These are phyloP conservation scores for Suillus decipiens DNA, from an alignment of 768 basidiomycete genomes.

Conservation along the genomic window DNA sequence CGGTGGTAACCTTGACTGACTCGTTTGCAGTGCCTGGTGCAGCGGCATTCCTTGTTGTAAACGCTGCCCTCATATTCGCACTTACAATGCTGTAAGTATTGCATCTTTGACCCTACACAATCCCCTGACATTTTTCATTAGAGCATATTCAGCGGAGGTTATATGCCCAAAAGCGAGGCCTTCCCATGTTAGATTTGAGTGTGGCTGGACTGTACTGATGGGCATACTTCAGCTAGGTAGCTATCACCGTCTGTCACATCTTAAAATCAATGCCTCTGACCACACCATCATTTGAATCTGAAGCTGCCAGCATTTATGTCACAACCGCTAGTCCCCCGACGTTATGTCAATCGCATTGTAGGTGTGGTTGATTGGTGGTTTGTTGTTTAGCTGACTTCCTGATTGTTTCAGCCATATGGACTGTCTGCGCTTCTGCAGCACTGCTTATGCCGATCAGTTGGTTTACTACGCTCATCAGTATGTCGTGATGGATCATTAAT, in stretches of 20 bases:
- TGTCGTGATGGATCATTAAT: conserved; percentile 21
- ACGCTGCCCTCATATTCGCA: conserved; percentile 38
- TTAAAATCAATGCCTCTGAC: not conserved
- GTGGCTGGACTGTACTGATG: conserved; percentile 53
- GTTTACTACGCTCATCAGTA: conserved; percentile 50
- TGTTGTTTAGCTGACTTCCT: not conserved
- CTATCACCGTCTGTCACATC: not conserved
- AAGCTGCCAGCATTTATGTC: conserved; percentile 51
- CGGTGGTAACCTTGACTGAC: conserved; percentile 5
- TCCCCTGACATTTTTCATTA: conserved; percentile 6
- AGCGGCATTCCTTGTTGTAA: conserved; percentile 50
- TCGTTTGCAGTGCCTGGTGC: conserved; percentile 44
- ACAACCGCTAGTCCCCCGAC: conserved; percentile 45
- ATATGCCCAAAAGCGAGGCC: conserved; percentile 38
- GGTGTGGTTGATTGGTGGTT: conserved; percentile 14
- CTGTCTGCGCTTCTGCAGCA: conserved; percentile 48
- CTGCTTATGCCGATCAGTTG: conserved; percentile 50
- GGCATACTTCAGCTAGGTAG: conserved; percentile 55
- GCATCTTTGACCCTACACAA: not conserved
- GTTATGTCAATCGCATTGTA: conserved; percentile 39
- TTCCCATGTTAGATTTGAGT: conserved; percentile 53
- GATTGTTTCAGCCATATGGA: conserved; percentile 37
- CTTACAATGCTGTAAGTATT: conserved; percentile 34
- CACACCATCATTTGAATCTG: not conserved
- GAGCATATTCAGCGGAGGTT: conserved; percentile 38